Evolutionary conservation across 768 basidiomycete genomes (phyloP), one percentile per base, ranked within the genome.

Genomic region (Crassisporium funariophilum): DNA sequence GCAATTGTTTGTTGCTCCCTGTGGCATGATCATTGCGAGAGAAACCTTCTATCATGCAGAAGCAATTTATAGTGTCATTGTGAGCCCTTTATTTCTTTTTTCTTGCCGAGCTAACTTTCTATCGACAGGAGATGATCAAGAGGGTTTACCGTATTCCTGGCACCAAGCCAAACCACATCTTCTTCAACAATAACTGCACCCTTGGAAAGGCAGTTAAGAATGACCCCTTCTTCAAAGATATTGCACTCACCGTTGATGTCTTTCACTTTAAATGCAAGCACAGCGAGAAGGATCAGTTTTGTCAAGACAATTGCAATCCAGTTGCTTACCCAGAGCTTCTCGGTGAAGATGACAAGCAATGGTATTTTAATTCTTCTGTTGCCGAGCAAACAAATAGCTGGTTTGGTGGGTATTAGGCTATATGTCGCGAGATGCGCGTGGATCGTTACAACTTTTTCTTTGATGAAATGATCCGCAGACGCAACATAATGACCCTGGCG

Each of bases 401-500:
- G 45, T 37, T 46, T 13, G 64, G 67, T 0, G 66, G 64, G 55
- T 71, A 53, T 38, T 56, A 59, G 1, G 23, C 58, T 0, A 65
- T 67, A 0, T 48, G 57, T 5, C 56, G 60, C 0, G 69, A 68
- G 44, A 68, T 70, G 67, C 4, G 31, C 0, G 54, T 45, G 0
- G 38, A 45, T 5, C 15, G 58, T 16, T 68, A 59, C 43, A 50
- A 64, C 11, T 70, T 69, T n/a, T n/a, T n/a, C n/a, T n/a, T n/a
- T n/a, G 67, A 70, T 49, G 64, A 68, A 38, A 64, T 69, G 62
- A 65, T 70, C 37, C 50, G 50, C 20, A 50, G 53, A 2, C 49
- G 53, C 0, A 66, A 66, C 33, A 29, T 36, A 4, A 10, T 34
- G 1, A 37, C 35, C 10, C 37, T 55, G 3, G 25, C 36, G 16